Percentiles rank a stretch among this genome's conserved stretches.
Conservation (phyloP, 352 stramenopile genomes). For the Globisporangium barbulae region DNA sequence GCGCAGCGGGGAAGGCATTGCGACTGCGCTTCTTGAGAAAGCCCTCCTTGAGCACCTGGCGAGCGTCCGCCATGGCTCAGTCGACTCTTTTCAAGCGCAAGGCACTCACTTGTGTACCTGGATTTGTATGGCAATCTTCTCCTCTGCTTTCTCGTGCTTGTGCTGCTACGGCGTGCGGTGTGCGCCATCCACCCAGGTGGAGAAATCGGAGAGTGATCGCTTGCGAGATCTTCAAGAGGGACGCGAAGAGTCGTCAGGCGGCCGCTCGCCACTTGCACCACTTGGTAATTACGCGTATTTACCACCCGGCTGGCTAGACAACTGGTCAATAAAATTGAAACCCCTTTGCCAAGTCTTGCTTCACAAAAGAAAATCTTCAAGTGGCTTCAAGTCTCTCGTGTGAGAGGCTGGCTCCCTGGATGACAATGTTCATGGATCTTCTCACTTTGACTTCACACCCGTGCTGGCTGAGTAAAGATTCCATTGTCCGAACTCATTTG, state of each 20-base stretch:
- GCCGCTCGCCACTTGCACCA: background rate
- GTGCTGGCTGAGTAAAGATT: background rate
- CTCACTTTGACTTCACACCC: background rate
- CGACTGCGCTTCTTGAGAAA: conserved; percentile 69
- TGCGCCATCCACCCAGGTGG: background rate
- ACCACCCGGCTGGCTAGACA: background rate
- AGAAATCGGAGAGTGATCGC: conserved; percentile 9
- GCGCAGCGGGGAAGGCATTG: conserved; percentile 22
- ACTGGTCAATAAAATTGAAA: background rate
- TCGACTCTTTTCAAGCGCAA: background rate
- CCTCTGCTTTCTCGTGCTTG: background rate
- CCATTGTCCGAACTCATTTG: too few relatives aligned
- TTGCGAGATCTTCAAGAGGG: conserved; percentile 4
- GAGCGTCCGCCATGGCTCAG: conserved; percentile 18
- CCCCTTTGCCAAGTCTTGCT: background rate
- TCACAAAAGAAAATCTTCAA: background rate
- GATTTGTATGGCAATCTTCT: conserved; percentile 5
- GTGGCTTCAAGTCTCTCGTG: background rate
- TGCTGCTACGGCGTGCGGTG: background rate
- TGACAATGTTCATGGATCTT: background rate
- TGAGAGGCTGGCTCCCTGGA: background rate
- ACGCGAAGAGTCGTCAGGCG: conserved; percentile 12
- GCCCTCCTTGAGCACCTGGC: conserved; percentile 62
- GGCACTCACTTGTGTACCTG: background rate
- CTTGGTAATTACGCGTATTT: conserved; percentile 15